Conservation (phyloP, 2,329 filamentous ascomycete genomes). For the Arthrobotrys sinensis region DNA sequence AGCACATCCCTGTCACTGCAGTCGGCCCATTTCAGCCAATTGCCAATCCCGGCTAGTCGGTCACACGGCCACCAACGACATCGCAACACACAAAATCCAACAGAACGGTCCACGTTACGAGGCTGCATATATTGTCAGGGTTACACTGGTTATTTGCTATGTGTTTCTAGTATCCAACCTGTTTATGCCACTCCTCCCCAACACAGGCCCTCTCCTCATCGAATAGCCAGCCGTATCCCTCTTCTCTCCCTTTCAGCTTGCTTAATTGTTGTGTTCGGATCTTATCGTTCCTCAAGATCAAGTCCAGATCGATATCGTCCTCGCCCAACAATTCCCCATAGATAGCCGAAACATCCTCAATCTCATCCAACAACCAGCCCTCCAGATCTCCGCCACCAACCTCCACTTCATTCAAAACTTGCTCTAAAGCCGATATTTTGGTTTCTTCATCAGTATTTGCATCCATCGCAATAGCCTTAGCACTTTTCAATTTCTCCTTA, state of each 20-base stretch:
- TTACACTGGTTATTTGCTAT: too few species aligned
- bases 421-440: not conserved
- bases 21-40: conserved; percentile 1
- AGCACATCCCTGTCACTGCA: not conserved
- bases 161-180: too few species aligned
- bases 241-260: not conserved
- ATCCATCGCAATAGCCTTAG: not conserved
- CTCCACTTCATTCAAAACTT: not conserved
- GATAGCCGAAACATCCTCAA: conserved; percentile 28
- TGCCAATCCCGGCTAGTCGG: not conserved
- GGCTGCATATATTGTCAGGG: too few species aligned
- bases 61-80: not conserved
- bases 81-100: conserved; percentile 3
- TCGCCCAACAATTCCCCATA: conserved; percentile 7
- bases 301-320: conserved; percentile 18
- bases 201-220: conserved; percentile 40
- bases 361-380: conserved; percentile 4
- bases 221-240: conserved; percentile 23
- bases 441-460: not conserved
- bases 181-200: not conserved
- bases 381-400: not conserved
- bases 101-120: too few species aligned
- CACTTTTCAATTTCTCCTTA: not conserved
- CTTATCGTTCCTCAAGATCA: not conserved
- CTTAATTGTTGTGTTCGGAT: not conserved